phyloP scores from a whole-genome alignment of 2,329 filamentous ascomycete species.

The Thelonectria rubi region DNA sequence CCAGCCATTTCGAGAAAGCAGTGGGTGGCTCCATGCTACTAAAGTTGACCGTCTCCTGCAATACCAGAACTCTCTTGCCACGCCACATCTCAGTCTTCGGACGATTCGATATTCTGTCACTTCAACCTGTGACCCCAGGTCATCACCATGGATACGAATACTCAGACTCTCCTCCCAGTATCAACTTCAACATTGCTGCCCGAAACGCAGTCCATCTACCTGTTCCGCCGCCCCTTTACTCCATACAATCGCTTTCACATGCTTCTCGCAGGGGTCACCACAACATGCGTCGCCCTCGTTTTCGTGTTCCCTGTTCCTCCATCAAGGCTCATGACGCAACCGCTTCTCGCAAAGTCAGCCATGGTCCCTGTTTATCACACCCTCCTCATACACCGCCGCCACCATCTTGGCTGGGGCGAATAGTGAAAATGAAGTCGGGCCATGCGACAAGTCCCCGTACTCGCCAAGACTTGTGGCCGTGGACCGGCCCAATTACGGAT shows the following conservation, averaged over 20 bases:
- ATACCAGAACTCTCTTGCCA: no score
- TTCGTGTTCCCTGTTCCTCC: constrained; percentile 4
- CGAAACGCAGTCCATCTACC: background rate
- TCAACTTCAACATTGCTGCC: background rate
- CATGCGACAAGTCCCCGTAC: constrained; percentile 19
- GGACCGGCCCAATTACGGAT: constrained; percentile 29
- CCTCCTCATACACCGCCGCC: constrained; percentile 26
- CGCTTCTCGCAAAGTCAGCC: constrained; percentile 14
- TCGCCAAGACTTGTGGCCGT: constrained; percentile 11
- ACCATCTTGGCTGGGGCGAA: constrained; percentile 14
- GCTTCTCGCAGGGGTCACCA: constrained; percentile 20
- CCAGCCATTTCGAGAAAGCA: no score
- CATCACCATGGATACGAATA: background rate
- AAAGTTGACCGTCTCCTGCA: no score
- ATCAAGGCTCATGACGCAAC: constrained; percentile 39
- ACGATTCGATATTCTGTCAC: no score
- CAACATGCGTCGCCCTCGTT: constrained; percentile 6
- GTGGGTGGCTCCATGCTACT: no score
- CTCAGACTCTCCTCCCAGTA: background rate
- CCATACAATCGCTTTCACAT: constrained; percentile 19
- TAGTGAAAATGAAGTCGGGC: constrained; percentile 22
- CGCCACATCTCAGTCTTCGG: no score
- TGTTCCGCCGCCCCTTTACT: constrained; percentile 12
- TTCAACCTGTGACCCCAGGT: background rate
- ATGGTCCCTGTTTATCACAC: constrained; percentile 9